Evolutionary conservation across 306 rosid genomes (phyloP), one percentile per base, ranked within the genome.

Genomic region (Corylus avellana): DNA sequence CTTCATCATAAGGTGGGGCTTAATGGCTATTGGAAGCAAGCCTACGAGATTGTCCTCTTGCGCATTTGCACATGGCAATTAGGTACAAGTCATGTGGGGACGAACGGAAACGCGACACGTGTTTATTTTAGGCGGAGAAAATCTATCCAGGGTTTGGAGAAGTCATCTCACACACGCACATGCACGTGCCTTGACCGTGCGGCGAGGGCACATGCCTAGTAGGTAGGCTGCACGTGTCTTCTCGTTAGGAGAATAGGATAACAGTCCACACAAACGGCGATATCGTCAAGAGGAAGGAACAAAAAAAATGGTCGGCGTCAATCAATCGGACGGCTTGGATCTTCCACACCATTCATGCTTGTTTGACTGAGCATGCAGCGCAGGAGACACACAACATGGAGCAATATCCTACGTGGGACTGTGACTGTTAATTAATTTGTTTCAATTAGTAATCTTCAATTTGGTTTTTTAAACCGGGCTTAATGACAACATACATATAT

Each of bases 11-110:
- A 69, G 70, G 77, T 57, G 75, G 74, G 85, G 70, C 42, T 67
- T 44, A 4, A 0, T 3, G 25, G 7, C 78, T 80, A 72, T 57
- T 80, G 73, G 48, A 20, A 42, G 78, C 35, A 51, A 75, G 71
- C 73, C 68, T 48, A 80, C 54, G 32, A 8, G 55, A 22, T 78
- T 77, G 91, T 81, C 83, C n/a, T 73, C 35, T 78, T 70, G 63
- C 2, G 88, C 62, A 59, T 9, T 42, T 53, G 89, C 93, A 92
- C 94, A 85, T 92, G 96, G 88, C 10, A 22, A 73, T 82, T 84
- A 35, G 91, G 95, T 80, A 53, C 12, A 18, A 35, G 75, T 83
- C 87, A 86, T 79, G 79, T 76, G 84, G 73, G 76, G 82, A 29
- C 77, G 64, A 82, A 22, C 44, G 0, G 0, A 9, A 8, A 13